phyloP scores from a whole-genome alignment of 1,284 basidiomycete genomes.

The Sphagnurus paluster region DNA sequence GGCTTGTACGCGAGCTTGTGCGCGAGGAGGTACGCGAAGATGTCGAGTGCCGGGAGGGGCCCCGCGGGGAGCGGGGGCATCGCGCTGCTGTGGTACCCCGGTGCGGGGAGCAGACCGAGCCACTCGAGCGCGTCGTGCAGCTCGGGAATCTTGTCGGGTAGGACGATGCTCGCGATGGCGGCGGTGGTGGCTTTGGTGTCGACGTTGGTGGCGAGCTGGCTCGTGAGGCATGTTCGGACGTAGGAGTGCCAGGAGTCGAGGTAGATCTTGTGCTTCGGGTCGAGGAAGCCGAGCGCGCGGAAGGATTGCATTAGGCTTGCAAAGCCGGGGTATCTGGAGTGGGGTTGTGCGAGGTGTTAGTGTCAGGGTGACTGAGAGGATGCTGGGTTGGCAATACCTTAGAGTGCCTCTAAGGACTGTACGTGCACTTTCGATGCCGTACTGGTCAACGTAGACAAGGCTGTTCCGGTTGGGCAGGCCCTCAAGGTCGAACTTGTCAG shows the following conservation, averaged over 20 bases:
- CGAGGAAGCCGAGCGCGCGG: conserved; percentile 73
- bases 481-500: conserved; percentile 73
- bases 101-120: conserved; percentile 48
- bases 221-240: conserved; percentile 24
- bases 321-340: conserved; percentile 83
- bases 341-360: background rate
- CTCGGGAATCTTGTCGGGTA: conserved; percentile 30
- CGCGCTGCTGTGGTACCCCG: conserved; percentile 21
- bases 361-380: background rate
- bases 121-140: conserved; percentile 58
- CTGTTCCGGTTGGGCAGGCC: conserved; percentile 91
- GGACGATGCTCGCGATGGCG: conserved; percentile 43
- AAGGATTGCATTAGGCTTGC: conserved; percentile 76
- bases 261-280: conserved; percentile 37
- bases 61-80: conserved; percentile 48
- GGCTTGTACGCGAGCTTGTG: conserved; percentile 73
- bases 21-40: conserved; percentile 76
- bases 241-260: conserved; percentile 49
- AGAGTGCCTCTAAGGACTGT: conserved; percentile 88
- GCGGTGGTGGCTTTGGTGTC: conserved; percentile 29
- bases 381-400: conserved; percentile 44
- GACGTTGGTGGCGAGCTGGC: conserved; percentile 10
- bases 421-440: conserved; percentile 55
- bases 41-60: conserved; percentile 67
- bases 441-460: conserved; percentile 73